These are phyloP conservation scores for Alternaria arbusti DNA, from an alignment of 2,329 filamentous ascomycete genomes.

Conservation along the genomic window DNA sequence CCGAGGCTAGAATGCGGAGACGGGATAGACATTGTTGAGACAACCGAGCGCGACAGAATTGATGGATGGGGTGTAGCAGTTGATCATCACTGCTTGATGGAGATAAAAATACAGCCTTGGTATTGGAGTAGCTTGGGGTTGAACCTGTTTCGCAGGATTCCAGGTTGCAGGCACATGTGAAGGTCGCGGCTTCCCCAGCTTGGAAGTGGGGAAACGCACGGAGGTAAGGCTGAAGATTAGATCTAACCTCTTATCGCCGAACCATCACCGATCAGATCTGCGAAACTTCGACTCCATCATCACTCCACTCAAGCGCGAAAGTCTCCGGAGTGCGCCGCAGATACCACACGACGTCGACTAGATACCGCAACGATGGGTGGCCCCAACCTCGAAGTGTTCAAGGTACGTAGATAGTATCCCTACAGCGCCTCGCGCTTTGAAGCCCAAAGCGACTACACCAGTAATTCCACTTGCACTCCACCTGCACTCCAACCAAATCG, in stretches of 20 bases:
- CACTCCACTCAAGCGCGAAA: constrained; percentile 6
- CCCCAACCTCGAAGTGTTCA: constrained; percentile 92
- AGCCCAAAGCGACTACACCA: background rate
- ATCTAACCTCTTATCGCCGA: constrained; percentile 3
- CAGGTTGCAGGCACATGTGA: constrained; percentile 1
- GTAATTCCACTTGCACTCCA: background rate
- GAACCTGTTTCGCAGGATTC: background rate
- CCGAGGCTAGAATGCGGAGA: constrained; percentile 34
- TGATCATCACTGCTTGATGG: background rate
- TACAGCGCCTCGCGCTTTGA: background rate
- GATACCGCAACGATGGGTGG: constrained; percentile 69
- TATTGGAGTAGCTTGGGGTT: too few species aligned
- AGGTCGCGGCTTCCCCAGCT: background rate
- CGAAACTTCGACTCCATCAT: constrained; percentile 8
- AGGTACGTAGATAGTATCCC: constrained; percentile 61
- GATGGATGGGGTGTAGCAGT: background rate
- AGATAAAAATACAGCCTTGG: too few species aligned
- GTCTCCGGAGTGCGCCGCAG: background rate
- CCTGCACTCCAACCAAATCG: background rate
- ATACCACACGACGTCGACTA: background rate
- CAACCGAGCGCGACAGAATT: background rate
- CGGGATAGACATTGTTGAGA: background rate
- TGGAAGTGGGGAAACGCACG: constrained; percentile 3
- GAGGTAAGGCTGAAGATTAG: constrained; percentile 11
- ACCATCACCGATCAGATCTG: constrained; percentile 11